Percentiles rank a stretch among this genome's conserved stretches.
Evolutionary conservation across 1,139 yeast species (phyloP).

Genomic region (Geotrichum fermentans): DNA sequence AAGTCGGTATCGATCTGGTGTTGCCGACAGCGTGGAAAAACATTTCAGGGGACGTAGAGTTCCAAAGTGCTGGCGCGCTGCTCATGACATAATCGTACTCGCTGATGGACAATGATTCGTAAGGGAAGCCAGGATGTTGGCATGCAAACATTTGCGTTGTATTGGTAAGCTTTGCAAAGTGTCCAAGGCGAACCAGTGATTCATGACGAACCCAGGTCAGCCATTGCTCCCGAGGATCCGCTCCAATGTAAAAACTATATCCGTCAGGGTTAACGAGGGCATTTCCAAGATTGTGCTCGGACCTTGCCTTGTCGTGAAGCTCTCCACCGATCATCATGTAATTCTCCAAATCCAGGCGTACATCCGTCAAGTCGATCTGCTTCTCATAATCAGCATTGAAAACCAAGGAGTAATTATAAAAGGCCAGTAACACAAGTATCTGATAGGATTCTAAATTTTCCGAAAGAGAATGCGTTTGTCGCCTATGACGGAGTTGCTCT

Average conservation of each 20-base stretch:
- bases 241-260: neutral
- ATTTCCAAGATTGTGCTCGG: slow-evolving; percentile 1
- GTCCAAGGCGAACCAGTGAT: slow-evolving; percentile 31
- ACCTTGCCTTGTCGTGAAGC: neutral
- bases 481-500: neutral
- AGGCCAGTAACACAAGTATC: slow-evolving; percentile 3
- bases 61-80: slow-evolving; percentile 33
- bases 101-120: neutral
- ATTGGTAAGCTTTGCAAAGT: slow-evolving; percentile 27
- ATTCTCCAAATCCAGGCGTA: neutral
- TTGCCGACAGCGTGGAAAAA: slow-evolving; percentile 33
- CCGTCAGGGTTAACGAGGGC: slow-evolving; percentile 2
- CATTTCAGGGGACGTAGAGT: slow-evolving; percentile 28
- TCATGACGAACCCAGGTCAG: slow-evolving; percentile 36
- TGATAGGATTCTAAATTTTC: slow-evolving; percentile 5
- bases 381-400: neutral
- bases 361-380: neutral
- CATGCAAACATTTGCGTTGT: slow-evolving; percentile 16
- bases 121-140: neutral
- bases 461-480: slow-evolving; percentile 18
- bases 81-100: slow-evolving; percentile 35
- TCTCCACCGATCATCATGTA: neutral
- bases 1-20: slow-evolving; percentile 24
- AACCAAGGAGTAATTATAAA: neutral
- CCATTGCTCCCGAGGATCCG: slow-evolving; percentile 28